These are phyloP conservation scores for Monosporascus sp. DNA, from an alignment of 2,329 filamentous ascomycete species.

Conservation along the genomic window DNA sequence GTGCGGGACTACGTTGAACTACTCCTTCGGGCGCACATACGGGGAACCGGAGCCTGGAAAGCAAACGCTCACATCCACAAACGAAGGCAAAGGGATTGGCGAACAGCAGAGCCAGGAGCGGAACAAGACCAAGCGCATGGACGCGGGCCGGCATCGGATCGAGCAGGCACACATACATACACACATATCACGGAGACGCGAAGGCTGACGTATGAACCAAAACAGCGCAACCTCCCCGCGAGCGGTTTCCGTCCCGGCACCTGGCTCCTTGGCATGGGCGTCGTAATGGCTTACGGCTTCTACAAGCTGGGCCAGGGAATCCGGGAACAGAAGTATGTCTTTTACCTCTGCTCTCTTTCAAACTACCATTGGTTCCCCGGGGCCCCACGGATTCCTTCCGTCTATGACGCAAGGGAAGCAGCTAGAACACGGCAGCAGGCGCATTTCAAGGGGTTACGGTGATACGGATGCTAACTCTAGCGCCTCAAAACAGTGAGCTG, in stretches of 20 bases:
- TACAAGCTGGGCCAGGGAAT: constrained; percentile 79
- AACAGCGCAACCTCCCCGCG: constrained; percentile 82
- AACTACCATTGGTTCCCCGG: no score
- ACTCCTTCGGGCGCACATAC: no score
- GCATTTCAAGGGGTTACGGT: no score
- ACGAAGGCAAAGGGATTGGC: neutral
- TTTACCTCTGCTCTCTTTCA: neutral
- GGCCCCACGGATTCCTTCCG: no score
- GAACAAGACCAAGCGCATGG: neutral
- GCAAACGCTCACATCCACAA: no score
- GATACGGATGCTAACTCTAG: no score
- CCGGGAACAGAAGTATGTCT: constrained; percentile 81
- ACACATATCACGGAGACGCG: no score
- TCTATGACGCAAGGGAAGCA: no score
- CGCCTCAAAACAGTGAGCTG: constrained; percentile 62
- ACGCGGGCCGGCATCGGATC: neutral
- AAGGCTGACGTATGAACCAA: constrained; percentile 12
- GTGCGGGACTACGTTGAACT: no score
- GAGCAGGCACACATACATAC: neutral
- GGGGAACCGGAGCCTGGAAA: no score
- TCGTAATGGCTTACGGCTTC: constrained; percentile 85
- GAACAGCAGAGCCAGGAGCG: neutral
- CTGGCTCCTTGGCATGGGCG: constrained; percentile 71
- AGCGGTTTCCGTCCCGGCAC: constrained; percentile 82
- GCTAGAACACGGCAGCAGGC: no score